Evolutionary conservation across 1,139 yeast species (phyloP).

Genomic region (Trichomonascaceae sp.): DNA sequence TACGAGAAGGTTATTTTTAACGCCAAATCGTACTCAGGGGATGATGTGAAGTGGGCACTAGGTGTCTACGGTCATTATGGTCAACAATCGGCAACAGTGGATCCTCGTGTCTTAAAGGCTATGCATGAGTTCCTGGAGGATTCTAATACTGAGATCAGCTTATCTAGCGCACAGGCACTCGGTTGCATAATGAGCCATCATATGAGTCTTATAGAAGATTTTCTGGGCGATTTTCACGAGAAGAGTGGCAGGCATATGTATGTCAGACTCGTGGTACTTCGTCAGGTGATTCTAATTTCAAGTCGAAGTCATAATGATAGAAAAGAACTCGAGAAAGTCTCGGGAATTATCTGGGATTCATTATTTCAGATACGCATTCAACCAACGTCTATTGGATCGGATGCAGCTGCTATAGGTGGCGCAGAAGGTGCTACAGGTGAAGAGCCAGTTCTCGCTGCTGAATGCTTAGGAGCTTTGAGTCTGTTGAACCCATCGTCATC

Average conservation of each 20-base stretch:
- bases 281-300: slow-evolving; percentile 3
- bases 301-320: neutral
- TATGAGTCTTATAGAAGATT: slow-evolving; percentile 33
- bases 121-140: neutral
- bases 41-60: slow-evolving; percentile 3
- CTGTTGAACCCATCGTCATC: slow-evolving; percentile 26
- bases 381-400: neutral
- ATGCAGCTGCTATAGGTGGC: neutral
- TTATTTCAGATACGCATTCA: slow-evolving; percentile 20
- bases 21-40: neutral
- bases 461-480: slow-evolving; percentile 34
- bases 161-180: slow-evolving; percentile 40
- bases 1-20: slow-evolving; percentile 1
- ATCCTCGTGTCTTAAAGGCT: neutral
- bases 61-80: slow-evolving; percentile 8
- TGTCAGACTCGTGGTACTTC: neutral
- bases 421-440: slow-evolving; percentile 19
- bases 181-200: slow-evolving; percentile 46
- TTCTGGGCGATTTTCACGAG: slow-evolving; percentile 30
- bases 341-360: slow-evolving; percentile 24
- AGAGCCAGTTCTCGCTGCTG: slow-evolving; percentile 32
- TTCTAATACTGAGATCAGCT: neutral
- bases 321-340: slow-evolving; percentile 7
- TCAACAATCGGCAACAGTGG: neutral
- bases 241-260: neutral